These are phyloP conservation scores for Celoporthe dispersa DNA, from an alignment of 2,329 filamentous ascomycete genomes.

Conservation along the genomic window DNA sequence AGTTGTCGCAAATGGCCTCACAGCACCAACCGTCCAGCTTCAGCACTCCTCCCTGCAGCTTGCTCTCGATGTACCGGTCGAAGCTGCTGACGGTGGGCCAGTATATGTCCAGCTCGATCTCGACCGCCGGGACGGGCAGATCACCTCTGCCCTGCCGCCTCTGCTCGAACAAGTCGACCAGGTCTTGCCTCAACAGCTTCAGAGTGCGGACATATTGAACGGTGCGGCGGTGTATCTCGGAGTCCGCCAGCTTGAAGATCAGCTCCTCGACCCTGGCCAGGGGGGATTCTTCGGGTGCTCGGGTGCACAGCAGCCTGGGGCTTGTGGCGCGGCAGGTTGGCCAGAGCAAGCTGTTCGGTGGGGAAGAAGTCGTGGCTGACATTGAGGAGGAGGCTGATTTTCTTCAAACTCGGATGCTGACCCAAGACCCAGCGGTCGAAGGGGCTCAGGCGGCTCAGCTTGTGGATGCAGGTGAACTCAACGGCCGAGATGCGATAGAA, in stretches of 20 bases:
- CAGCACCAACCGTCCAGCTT: too few species aligned
- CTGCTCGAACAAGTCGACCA: not conserved
- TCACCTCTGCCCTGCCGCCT: not conserved
- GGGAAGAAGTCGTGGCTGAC: not conserved
- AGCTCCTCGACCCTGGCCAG: not conserved
- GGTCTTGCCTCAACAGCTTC: not conserved
- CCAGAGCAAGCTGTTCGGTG: not conserved
- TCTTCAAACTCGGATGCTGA: not conserved
- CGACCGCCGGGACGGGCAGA: not conserved
- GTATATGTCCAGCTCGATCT: not conserved
- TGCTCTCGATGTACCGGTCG: too few species aligned
- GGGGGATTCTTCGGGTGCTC: not conserved
- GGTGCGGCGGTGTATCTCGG: not conserved
- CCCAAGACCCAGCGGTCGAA: not conserved
- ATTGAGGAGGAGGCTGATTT: not conserved
- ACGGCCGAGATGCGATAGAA: conserved; percentile 7
- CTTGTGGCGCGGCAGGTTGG: not conserved
- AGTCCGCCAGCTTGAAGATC: not conserved
- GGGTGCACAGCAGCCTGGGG: not conserved
- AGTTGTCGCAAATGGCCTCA: too few species aligned
- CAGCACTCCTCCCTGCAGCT: too few species aligned
- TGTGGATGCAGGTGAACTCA: not conserved
- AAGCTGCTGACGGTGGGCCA: too few species aligned
- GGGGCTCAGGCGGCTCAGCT: not conserved
- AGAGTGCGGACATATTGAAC: too few species aligned